Evolutionary conservation across 495 filamentous ascomycete genomes (phyloP).

Genomic region (Penicillium mononematosum): DNA sequence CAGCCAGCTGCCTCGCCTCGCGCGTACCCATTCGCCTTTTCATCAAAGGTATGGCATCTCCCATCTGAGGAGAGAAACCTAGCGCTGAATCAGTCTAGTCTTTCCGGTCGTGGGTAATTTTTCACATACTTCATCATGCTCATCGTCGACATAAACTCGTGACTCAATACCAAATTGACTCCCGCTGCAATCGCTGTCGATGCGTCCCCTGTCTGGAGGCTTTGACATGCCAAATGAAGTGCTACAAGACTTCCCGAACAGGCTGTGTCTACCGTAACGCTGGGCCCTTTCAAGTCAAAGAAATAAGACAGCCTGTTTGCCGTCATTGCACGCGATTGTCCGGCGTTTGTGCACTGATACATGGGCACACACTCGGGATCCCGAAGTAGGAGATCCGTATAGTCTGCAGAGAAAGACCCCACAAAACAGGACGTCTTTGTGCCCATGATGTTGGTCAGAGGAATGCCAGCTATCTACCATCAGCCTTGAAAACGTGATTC

Average conservation of each 20-base stretch:
- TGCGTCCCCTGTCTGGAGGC: slow-evolving; percentile 42
- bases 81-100: background rate
- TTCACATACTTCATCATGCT: slow-evolving; percentile 23
- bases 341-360: slow-evolving; percentile 36
- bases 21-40: slow-evolving; percentile 35
- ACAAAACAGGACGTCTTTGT: slow-evolving; percentile 50
- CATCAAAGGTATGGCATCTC: slow-evolving; percentile 37
- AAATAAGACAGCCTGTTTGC: slow-evolving; percentile 47
- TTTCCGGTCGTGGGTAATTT: background rate
- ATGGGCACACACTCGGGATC: slow-evolving; percentile 32
- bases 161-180: slow-evolving; percentile 33
- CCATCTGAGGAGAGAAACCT: slow-evolving; percentile 36
- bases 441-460: slow-evolving; percentile 37
- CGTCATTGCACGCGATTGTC: slow-evolving; percentile 36
- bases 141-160: slow-evolving; percentile 27
- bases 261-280: slow-evolving; percentile 51
- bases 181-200: slow-evolving; percentile 39
- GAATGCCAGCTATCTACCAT: slow-evolving; percentile 30
- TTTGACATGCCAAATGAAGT: slow-evolving; percentile 49
- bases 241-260: slow-evolving; percentile 53
- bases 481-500: background rate
- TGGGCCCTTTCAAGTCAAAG: slow-evolving; percentile 43
- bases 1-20: slow-evolving; percentile 34
- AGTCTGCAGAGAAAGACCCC: slow-evolving; percentile 36
- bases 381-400: slow-evolving; percentile 30